These are phyloP conservation scores for Capsicum baccatum DNA, from an alignment of 257 asterid species.

Conservation along the genomic window DNA sequence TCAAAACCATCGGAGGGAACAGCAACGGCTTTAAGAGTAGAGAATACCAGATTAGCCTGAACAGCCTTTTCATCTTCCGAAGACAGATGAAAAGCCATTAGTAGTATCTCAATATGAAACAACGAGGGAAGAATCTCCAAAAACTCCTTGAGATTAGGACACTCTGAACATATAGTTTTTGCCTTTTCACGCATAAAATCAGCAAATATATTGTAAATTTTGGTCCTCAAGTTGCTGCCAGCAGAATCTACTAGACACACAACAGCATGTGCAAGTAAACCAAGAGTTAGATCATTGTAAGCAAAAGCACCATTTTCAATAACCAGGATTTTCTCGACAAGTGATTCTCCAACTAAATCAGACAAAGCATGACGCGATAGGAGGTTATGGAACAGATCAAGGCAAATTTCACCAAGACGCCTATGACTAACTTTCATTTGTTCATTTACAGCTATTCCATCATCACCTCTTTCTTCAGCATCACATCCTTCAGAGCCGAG, in stretches of 20 bases:
- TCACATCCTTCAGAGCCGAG: slow-evolving; percentile 57
- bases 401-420: slow-evolving; percentile 58
- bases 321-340: slow-evolving; percentile 67
- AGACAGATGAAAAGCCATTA: slow-evolving; percentile 82
- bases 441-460: slow-evolving; percentile 48
- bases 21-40: slow-evolving; percentile 57
- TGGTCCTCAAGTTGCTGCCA: slow-evolving; percentile 75
- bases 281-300: slow-evolving; percentile 82
- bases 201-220: slow-evolving; percentile 58
- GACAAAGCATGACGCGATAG: slow-evolving; percentile 63
- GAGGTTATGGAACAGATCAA: slow-evolving; percentile 76
- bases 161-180: slow-evolving; percentile 50
- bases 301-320: slow-evolving; percentile 67
- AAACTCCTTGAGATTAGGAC: slow-evolving; percentile 66
- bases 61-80: slow-evolving; percentile 71
- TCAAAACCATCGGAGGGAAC: slow-evolving; percentile 54
- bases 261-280: slow-evolving; percentile 85
- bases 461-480: slow-evolving; percentile 63
- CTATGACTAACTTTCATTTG: slow-evolving; percentile 60
- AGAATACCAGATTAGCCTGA: slow-evolving; percentile 57
- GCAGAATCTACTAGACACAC: slow-evolving; percentile 62
- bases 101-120: slow-evolving; percentile 82
- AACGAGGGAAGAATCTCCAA: slow-evolving; percentile 76
- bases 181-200: slow-evolving; percentile 63
- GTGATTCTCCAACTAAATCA: slow-evolving; percentile 65